These are phyloP conservation scores for Tardiomyces depauwii DNA, from an alignment of 1,139 yeast species.

Conservation along the genomic window DNA sequence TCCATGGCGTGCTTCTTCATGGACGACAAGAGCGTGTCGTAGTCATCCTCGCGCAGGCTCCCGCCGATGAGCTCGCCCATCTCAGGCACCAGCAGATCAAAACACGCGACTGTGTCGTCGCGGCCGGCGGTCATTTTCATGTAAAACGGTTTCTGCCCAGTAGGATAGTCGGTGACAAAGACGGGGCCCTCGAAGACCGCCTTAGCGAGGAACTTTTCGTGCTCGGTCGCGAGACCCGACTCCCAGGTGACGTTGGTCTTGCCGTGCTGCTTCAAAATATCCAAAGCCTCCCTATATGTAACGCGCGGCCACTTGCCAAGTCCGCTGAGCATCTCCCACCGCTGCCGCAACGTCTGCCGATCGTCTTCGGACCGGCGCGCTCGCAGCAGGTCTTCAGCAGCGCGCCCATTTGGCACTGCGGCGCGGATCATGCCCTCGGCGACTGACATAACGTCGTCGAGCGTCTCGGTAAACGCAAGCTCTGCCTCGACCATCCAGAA, in stretches of 20 bases:
- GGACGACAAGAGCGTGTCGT: conserved; percentile 35
- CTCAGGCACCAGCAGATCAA: conserved; percentile 78
- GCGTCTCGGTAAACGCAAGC: conserved; percentile 49
- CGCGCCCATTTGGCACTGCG: conserved; percentile 31
- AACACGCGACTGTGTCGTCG: conserved; percentile 70
- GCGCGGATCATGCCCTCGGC: conserved; percentile 59
- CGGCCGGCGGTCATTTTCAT: conserved; percentile 44
- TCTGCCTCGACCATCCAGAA: conserved; percentile 99
- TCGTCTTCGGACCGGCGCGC: conserved; percentile 29
- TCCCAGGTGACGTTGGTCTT: conserved; percentile 42
- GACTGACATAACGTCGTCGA: conserved; percentile 51
- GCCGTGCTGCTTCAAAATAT: conserved; percentile 30
- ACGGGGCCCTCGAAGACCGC: conserved; percentile 60
- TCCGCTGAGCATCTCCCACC: conserved; percentile 22
- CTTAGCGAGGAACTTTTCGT: conserved; percentile 85
- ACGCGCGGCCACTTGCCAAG: conserved; percentile 53
- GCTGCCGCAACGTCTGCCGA: conserved; percentile 26
- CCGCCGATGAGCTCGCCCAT: conserved; percentile 98
- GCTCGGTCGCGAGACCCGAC: conserved; percentile 65
- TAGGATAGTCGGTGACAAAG: conserved; percentile 84
- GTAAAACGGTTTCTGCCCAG: conserved; percentile 73
- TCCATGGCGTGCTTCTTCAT: conserved; percentile 35
- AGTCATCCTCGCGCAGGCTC: conserved; percentile 71
- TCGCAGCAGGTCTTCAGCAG: conserved; percentile 33
- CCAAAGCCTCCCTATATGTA: conserved; percentile 67